A percentile compares a stretch with the other conserved stretches of the same genome.
Evolutionary conservation across 805 yeast genomes (phyloP).

Genomic region (Brettanomyces anomalus): DNA sequence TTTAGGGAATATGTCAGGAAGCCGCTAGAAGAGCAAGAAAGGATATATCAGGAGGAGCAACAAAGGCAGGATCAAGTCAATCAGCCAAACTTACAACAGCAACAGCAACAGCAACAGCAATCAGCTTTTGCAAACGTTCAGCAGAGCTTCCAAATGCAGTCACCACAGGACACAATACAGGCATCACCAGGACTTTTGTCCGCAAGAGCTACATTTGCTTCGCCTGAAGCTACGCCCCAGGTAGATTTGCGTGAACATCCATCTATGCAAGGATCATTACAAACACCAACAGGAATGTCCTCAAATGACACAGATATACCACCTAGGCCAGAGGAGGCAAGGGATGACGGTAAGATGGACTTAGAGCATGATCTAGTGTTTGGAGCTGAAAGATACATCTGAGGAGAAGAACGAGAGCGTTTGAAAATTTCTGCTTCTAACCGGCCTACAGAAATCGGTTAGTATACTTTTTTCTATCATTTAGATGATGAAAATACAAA

Average conservation of each 20-base stretch:
- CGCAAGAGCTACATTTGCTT: not conserved
- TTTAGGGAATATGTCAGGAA: slow-evolving; percentile 72
- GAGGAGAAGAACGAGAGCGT: not conserved
- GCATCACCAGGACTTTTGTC: not conserved
- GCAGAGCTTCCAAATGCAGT: slow-evolving; percentile 14
- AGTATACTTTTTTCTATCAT: too few species aligned
- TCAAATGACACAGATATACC: slow-evolving; percentile 45
- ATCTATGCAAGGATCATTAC: slow-evolving; percentile 15
- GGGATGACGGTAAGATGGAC: slow-evolving; percentile 28
- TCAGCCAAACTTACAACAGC: slow-evolving; percentile 12
- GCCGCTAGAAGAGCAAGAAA: slow-evolving; percentile 11
- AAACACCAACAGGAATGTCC: slow-evolving; percentile 37
- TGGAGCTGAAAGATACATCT: slow-evolving; percentile 48
- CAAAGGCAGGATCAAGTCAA: slow-evolving; percentile 11
- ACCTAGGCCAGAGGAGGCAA: slow-evolving; percentile 53
- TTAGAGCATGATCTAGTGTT: slow-evolving; percentile 59
- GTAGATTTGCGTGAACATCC: slow-evolving; percentile 20
- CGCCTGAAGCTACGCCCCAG: slow-evolving; percentile 10
- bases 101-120: slow-evolving; percentile 16
- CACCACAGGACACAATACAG: not conserved
- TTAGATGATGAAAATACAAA: too few species aligned
- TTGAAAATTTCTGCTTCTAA: too few species aligned
- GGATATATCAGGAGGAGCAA: slow-evolving; percentile 8
- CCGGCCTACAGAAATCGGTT: too few species aligned
- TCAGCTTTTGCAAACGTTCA: slow-evolving; percentile 14